Evolutionary conservation across 2,329 filamentous ascomycete species (phyloP).

Genomic region (Erysiphe neolycopersici): DNA sequence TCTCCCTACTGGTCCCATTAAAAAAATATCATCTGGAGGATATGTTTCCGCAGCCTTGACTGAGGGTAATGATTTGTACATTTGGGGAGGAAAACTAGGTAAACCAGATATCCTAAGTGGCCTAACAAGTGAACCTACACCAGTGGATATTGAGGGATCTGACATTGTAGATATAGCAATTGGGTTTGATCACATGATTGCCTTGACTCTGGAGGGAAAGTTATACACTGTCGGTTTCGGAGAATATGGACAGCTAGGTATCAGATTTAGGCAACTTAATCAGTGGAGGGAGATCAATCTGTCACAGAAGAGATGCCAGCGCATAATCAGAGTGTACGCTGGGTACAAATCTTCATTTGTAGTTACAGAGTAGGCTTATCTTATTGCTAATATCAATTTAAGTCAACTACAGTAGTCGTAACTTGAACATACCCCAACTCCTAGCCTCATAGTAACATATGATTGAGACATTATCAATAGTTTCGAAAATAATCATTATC

Average conservation of each 20-base stretch:
- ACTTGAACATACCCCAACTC: too few species aligned
- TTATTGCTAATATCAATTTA: neutral
- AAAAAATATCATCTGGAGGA: constrained; percentile 24
- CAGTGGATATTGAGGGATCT: constrained; percentile 16
- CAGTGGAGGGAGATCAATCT: constrained; percentile 10
- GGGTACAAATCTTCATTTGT: constrained; percentile 13
- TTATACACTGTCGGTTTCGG: constrained; percentile 31
- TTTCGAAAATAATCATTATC: too few species aligned
- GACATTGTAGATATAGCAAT: constrained; percentile 30
- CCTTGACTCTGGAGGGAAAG: constrained; percentile 21
- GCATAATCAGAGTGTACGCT: constrained; percentile 8
- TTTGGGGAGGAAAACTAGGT: constrained; percentile 25
- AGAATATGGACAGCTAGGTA: constrained; percentile 30
- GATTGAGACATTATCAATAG: too few species aligned
- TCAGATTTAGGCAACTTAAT: constrained; percentile 9
- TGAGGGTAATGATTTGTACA: constrained; percentile 27
- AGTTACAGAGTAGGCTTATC: constrained; percentile 5
- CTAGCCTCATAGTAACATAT: too few species aligned
- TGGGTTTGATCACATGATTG: constrained; percentile 31
- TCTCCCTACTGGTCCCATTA: constrained; percentile 24
- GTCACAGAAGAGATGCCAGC: constrained; percentile 5
- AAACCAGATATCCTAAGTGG: constrained; percentile 4
- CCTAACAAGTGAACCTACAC: constrained; percentile 4
- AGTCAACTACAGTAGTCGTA: neutral
- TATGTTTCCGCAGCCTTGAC: constrained; percentile 32